Evolutionary conservation across 495 filamentous ascomycete species (phyloP).

Genomic region (Viridothelium virens): DNA sequence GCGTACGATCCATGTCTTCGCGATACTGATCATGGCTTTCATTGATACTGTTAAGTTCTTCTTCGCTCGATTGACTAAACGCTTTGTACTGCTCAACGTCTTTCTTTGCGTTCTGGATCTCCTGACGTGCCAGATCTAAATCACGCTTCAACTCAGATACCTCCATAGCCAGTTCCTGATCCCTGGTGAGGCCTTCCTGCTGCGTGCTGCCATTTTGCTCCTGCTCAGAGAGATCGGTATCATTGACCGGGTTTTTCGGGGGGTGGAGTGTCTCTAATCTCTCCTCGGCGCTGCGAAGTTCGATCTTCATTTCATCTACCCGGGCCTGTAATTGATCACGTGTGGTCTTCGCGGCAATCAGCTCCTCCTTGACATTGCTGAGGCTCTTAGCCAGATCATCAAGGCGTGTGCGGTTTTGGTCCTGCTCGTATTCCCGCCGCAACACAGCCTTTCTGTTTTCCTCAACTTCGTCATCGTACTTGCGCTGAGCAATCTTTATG

Average conservation of each 20-base stretch:
- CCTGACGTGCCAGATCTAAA: constrained; percentile 63
- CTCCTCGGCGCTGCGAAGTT: constrained; percentile 82
- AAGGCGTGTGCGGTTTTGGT: constrained; percentile 56
- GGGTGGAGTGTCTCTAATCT: constrained; percentile 70
- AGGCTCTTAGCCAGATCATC: constrained; percentile 80
- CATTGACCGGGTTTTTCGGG: constrained; percentile 48
- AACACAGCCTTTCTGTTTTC: constrained; percentile 68
- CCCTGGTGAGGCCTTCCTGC: constrained; percentile 54
- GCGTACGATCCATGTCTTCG: constrained; percentile 66
- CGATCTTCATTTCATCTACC: constrained; percentile 79
- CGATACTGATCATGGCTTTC: constrained; percentile 79
- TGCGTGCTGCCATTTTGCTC: constrained; percentile 39
- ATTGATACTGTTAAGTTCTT: constrained; percentile 69
- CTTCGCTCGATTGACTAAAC: constrained; percentile 84
- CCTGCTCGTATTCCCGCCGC: constrained; percentile 78
- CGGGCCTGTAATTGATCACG: constrained; percentile 79
- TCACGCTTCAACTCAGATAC: constrained; percentile 75
- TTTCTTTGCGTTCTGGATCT: constrained; percentile 68
- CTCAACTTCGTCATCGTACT: constrained; percentile 75
- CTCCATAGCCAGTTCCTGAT: constrained; percentile 77
- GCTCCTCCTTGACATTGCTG: constrained; percentile 69
- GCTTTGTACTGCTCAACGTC: constrained; percentile 80
- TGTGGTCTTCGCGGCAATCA: constrained; percentile 71
- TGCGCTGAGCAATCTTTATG: constrained; percentile 67
- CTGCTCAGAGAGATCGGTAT: constrained; percentile 35